phyloP scores from a whole-genome alignment of 192 early-diverging fungal species.

The Coemansia sp. region DNA sequence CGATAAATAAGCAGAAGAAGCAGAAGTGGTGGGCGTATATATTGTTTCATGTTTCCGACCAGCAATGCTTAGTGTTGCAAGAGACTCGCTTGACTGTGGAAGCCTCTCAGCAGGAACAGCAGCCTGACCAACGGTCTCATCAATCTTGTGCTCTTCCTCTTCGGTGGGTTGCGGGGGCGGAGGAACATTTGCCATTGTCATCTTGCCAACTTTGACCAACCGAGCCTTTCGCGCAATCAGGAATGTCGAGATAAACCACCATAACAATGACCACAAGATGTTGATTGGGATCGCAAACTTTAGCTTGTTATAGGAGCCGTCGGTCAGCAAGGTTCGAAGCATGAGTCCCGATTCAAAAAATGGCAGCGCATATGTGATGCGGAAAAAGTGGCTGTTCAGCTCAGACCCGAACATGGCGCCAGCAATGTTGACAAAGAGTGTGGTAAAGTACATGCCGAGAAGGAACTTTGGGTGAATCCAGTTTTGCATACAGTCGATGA shows the following conservation, averaged over 20 bases:
- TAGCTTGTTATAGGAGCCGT: slow-evolving; percentile 38
- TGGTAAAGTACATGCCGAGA: slow-evolving; percentile 40
- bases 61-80: not conserved
- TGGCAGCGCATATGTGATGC: slow-evolving; percentile 42
- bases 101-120: slow-evolving; percentile 12
- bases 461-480: slow-evolving; percentile 49
- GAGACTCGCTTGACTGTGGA: not conserved
- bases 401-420: slow-evolving; percentile 47
- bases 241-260: slow-evolving; percentile 48
- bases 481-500: slow-evolving; percentile 52
- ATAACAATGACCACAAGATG: slow-evolving; percentile 28
- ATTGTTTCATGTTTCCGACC: not conserved
- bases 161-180: slow-evolving; percentile 20
- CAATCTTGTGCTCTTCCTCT: not conserved
- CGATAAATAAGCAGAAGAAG: not conserved
- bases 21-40: not conserved
- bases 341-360: slow-evolving; percentile 35
- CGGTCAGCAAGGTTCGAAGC: slow-evolving; percentile 37
- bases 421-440: slow-evolving; percentile 45
- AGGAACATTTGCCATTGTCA: slow-evolving; percentile 46
- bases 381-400: slow-evolving; percentile 53
- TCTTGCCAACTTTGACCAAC: slow-evolving; percentile 31
- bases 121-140: not conserved
- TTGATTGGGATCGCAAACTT: slow-evolving; percentile 34
- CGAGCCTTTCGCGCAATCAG: slow-evolving; percentile 50